Conservation (phyloP, 179 eudicot genomes). For the Silene coronaria region DNA sequence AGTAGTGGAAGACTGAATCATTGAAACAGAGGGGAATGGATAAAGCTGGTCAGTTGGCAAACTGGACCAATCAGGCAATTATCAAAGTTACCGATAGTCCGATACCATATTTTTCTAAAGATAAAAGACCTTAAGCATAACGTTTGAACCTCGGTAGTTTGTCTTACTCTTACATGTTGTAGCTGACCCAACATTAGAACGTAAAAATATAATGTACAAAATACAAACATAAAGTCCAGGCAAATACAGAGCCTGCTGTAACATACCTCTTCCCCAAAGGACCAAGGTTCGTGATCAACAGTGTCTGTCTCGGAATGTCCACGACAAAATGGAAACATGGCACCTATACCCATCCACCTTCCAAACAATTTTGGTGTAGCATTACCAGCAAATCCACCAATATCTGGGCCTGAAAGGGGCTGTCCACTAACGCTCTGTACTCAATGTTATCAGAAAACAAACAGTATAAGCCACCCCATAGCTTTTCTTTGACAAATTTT, state of each 20-base stretch:
- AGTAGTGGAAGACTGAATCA: background rate
- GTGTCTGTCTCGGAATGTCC: slow-evolving; percentile 81
- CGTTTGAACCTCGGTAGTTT: background rate
- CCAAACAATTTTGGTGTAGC: slow-evolving; percentile 93
- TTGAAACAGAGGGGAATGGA: slow-evolving; percentile 2
- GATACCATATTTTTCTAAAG: background rate
- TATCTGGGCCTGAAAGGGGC: slow-evolving; percentile 96
- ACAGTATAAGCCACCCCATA: slow-evolving; percentile 9
- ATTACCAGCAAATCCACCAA: slow-evolving; percentile 98
- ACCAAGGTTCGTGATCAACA: slow-evolving; percentile 92
- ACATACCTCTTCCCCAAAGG: slow-evolving; percentile 88
- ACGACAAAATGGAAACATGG: slow-evolving; percentile 94
- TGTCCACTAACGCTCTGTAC: slow-evolving; percentile 91
- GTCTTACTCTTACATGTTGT: background rate
- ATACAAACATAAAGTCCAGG: background rate
- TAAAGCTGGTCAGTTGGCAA: background rate
- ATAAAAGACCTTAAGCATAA: background rate
- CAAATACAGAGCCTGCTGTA: background rate
- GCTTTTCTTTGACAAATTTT: background rate
- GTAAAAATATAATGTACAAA: slow-evolving; percentile 1
- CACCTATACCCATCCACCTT: slow-evolving; percentile 97
- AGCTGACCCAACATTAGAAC: background rate
- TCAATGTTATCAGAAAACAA: background rate
- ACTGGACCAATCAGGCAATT: background rate
- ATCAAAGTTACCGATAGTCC: background rate